These are phyloP conservation scores for Zygoascus sp. DNA, from an alignment of 1,139 yeast genomes.

Conservation along the genomic window DNA sequence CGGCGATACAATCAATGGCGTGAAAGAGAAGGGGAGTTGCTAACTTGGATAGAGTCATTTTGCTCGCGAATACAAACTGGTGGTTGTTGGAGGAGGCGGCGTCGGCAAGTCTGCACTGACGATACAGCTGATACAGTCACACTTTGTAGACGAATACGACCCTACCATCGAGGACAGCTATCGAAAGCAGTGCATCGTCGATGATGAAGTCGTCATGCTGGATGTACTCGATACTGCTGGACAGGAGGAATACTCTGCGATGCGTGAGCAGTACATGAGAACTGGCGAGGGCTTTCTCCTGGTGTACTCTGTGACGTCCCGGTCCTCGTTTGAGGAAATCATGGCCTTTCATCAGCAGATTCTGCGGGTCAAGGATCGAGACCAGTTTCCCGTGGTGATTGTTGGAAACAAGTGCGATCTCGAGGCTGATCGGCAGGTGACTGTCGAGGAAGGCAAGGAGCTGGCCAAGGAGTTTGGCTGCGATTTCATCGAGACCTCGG, in stretches of 20 bases:
- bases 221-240: constrained; percentile 98
- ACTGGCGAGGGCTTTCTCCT: constrained; percentile 89
- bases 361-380: constrained; percentile 68
- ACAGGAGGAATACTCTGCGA: constrained; percentile 94
- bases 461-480: constrained; percentile 68
- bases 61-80: constrained; percentile 61
- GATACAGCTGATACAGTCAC: constrained; percentile 56
- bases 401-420: constrained; percentile 53
- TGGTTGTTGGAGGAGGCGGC: constrained; percentile 98
- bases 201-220: constrained; percentile 84
- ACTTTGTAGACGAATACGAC: constrained; percentile 93
- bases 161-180: constrained; percentile 98
- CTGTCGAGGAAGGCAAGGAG: constrained; percentile 74
- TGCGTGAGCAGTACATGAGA: constrained; percentile 90
- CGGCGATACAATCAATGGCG: too few species aligned
- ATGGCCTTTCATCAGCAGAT: constrained; percentile 85
- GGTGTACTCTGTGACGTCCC: constrained; percentile 86
- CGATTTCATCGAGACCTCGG: constrained; percentile 87
- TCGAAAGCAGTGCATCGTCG: constrained; percentile 86
- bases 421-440: constrained; percentile 68
- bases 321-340: constrained; percentile 77
- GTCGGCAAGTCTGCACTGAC: constrained; percentile 97
- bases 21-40: background rate
- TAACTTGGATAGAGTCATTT: constrained; percentile 16
- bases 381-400: constrained; percentile 37